Conservation (phyloP, 495 filamentous ascomycete genomes). For the Hypoxylon subgilvum region DNA sequence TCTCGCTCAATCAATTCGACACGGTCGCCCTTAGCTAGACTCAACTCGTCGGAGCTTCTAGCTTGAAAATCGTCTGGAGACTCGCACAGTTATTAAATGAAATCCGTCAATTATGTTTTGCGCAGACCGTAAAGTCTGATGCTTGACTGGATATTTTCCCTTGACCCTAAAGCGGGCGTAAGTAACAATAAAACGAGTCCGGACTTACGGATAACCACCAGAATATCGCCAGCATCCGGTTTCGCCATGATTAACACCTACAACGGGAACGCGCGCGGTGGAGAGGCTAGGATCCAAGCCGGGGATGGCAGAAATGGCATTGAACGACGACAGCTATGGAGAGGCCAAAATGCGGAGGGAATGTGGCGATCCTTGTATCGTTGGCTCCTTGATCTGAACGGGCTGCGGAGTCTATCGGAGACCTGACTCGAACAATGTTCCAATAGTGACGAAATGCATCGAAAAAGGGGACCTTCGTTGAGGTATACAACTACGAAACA, state of each 20-base stretch:
- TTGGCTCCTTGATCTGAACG: constrained; percentile 29
- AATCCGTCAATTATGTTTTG: constrained; percentile 5
- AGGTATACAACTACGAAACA: constrained; percentile 19
- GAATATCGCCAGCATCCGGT: constrained; percentile 69
- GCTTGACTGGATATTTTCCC: background rate
- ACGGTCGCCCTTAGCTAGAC: constrained; percentile 81
- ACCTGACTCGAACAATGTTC: constrained; percentile 36
- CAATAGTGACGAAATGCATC: constrained; percentile 38
- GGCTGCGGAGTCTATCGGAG: constrained; percentile 34
- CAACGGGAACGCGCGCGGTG: constrained; percentile 8
- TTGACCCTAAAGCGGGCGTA: constrained; percentile 1
- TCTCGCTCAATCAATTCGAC: constrained; percentile 93
- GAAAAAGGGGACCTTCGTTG: constrained; percentile 16
- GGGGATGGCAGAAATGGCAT: constrained; percentile 13
- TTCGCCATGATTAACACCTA: constrained; percentile 42
- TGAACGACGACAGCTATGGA: constrained; percentile 7
- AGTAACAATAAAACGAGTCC: constrained; percentile 5
- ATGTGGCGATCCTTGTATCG: constrained; percentile 20
- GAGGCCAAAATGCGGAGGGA: constrained; percentile 9
- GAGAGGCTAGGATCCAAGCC: constrained; percentile 3
- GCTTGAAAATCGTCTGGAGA: constrained; percentile 82
- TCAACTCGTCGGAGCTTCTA: constrained; percentile 91
- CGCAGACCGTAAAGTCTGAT: constrained; percentile 9
- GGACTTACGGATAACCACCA: constrained; percentile 80
- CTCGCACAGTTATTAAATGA: constrained; percentile 7